phyloP scores from a whole-genome alignment of 176 grass and related monocot genomes.

The Oryza glaberrima region DNA sequence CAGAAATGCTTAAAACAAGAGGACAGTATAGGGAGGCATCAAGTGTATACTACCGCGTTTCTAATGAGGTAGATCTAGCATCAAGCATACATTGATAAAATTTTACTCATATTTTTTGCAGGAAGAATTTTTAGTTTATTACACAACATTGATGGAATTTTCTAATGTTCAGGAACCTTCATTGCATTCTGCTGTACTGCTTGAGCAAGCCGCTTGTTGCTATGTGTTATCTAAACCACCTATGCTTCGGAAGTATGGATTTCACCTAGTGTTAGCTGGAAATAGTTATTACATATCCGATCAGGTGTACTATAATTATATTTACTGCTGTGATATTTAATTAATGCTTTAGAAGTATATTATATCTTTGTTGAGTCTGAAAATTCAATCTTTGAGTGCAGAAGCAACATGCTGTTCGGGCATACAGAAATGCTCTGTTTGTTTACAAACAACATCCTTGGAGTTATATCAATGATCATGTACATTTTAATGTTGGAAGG shows the following conservation, averaged over 20 bases:
- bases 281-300: constrained; percentile 88
- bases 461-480: constrained; percentile 98
- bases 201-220: constrained; percentile 93
- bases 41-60: constrained; percentile 87
- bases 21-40: constrained; percentile 85
- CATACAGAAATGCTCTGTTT: constrained; percentile 88
- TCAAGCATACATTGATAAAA: constrained; percentile 13
- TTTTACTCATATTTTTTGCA: background rate
- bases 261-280: constrained; percentile 97
- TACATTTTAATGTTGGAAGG: constrained; percentile 99
- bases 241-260: constrained; percentile 94
- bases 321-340: constrained; percentile 21
- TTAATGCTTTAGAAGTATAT: constrained; percentile 20
- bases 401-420: constrained; percentile 92
- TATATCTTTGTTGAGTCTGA: constrained; percentile 28
- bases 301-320: constrained; percentile 64
- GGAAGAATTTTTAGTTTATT: constrained; percentile 29
- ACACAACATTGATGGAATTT: constrained; percentile 38
- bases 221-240: constrained; percentile 84
- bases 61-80: constrained; percentile 78
- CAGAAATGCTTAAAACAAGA: constrained; percentile 95
- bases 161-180: constrained; percentile 74
- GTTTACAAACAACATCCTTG: constrained; percentile 94
- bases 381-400: constrained; percentile 49
- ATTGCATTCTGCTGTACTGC: constrained; percentile 89